A percentile compares a stretch with the other conserved stretches of the same genome.
These are phyloP conservation scores for Ceratocystis lukuohia DNA, from an alignment of 2,329 filamentous ascomycete genomes.

Conservation along the genomic window DNA sequence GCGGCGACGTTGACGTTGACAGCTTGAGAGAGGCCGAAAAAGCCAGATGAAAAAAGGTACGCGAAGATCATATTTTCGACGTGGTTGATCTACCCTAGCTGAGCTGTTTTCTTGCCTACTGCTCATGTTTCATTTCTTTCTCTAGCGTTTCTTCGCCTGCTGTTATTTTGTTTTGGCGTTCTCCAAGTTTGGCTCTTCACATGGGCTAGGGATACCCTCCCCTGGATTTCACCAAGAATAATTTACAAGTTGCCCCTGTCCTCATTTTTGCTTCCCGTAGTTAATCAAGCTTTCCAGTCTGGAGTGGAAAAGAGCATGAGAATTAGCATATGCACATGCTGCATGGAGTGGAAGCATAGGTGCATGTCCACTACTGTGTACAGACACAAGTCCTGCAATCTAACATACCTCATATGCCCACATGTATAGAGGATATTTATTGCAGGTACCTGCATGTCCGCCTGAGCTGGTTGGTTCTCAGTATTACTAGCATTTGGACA, in stretches of 20 bases:
- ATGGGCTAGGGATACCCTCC: background rate
- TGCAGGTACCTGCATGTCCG: too few species aligned
- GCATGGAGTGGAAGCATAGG: background rate
- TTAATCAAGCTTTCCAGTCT: too few species aligned
- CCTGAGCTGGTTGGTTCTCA: too few species aligned
- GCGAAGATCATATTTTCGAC: background rate
- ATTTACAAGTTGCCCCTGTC: background rate
- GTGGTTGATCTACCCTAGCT: background rate
- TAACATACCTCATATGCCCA: background rate
- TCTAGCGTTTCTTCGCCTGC: background rate
- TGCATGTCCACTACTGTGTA: background rate
- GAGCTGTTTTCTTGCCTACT: background rate
- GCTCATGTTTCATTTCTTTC: constrained; percentile 5
- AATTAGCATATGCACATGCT: background rate
- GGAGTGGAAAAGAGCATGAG: background rate
- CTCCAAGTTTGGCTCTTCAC: background rate
- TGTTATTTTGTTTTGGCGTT: constrained; percentile 6
- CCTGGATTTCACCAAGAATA: background rate
- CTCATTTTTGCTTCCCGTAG: background rate
- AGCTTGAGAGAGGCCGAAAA: background rate
- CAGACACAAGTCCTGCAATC: background rate
- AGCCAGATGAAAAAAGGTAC: background rate
- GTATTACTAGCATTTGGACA: too few species aligned
- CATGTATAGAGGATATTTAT: too few species aligned
- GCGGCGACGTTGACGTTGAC: background rate